Conservation (phyloP, 2,329 filamentous ascomycete species). For the Orbilia oligospora region DNA sequence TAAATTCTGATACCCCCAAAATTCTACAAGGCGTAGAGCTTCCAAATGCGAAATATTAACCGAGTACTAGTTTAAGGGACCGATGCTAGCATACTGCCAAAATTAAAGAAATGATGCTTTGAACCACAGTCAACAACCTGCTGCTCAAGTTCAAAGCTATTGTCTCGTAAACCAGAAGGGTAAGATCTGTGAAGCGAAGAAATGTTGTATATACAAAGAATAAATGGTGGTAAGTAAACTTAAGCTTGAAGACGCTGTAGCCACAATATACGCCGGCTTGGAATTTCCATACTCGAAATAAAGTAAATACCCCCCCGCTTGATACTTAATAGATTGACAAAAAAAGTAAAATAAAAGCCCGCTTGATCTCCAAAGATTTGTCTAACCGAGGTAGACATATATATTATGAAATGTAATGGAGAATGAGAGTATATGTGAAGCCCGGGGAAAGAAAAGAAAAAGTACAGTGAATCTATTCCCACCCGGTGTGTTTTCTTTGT, state of each 20-base stretch:
- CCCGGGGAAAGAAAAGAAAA: constrained; percentile 19
- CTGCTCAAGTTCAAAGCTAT: constrained; percentile 13
- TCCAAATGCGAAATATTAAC: constrained; percentile 28
- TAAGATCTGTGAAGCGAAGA: constrained; percentile 38
- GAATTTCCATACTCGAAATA: constrained; percentile 31
- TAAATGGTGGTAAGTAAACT: constrained; percentile 28
- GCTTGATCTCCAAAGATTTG: constrained; percentile 26
- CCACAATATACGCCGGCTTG: constrained; percentile 48
- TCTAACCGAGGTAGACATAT: constrained; percentile 26
- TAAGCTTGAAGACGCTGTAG: constrained; percentile 28
- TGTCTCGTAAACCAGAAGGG: constrained; percentile 30
- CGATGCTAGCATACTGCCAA: background rate
- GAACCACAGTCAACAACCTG: constrained; percentile 12
- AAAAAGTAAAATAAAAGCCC: constrained; percentile 23
- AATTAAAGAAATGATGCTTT: constrained; percentile 20
- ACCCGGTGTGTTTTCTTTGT: constrained; percentile 18
- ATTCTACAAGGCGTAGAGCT: background rate
- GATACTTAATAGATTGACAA: constrained; percentile 11
- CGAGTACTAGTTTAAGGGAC: constrained; percentile 33
- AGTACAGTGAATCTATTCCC: constrained; percentile 11
- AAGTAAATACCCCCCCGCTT: constrained; percentile 20
- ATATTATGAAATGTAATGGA: constrained; percentile 22
- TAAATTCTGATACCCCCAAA: constrained; percentile 7
- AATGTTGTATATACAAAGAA: constrained; percentile 49
- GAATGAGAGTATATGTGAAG: constrained; percentile 11